Conservation (phyloP, 148 eudicot species). For the Chenopodium formosanum region DNA sequence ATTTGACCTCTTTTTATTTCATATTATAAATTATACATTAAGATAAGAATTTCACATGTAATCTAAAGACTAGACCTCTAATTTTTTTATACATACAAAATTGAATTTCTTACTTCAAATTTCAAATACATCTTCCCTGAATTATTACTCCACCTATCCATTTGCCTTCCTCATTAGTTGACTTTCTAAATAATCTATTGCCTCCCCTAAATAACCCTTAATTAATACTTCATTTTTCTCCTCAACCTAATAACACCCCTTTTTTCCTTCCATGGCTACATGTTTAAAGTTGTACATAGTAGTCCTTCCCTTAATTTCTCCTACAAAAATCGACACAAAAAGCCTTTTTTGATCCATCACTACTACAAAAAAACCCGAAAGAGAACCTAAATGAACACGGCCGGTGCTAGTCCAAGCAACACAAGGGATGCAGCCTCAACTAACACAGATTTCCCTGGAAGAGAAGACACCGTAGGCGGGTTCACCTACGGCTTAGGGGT, state of each 20-base stretch:
- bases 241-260: not conserved
- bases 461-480: constrained; percentile 41
- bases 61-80: constrained; percentile 11
- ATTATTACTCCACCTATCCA: constrained; percentile 22
- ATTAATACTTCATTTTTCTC: too few species aligned
- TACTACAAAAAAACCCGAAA: not conserved
- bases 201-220: constrained; percentile 13
- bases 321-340: not conserved
- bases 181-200: constrained; percentile 18
- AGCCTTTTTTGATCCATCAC: not conserved
- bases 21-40: not conserved
- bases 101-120: not conserved
- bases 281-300: not conserved
- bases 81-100: not conserved
- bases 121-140: constrained; percentile 21
- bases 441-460: constrained; percentile 32
- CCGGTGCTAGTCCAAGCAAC: not conserved
- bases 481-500: constrained; percentile 82
- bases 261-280: constrained; percentile 7
- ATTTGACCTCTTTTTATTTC: constrained; percentile 4
- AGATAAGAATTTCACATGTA: constrained; percentile 26
- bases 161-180: constrained; percentile 14
- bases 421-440: not conserved
- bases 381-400: constrained; percentile 9
- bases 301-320: not conserved